Base-by-base conservation (phyloP, 116 monocot genomes). In the Posidonia oceanica region DNA sequence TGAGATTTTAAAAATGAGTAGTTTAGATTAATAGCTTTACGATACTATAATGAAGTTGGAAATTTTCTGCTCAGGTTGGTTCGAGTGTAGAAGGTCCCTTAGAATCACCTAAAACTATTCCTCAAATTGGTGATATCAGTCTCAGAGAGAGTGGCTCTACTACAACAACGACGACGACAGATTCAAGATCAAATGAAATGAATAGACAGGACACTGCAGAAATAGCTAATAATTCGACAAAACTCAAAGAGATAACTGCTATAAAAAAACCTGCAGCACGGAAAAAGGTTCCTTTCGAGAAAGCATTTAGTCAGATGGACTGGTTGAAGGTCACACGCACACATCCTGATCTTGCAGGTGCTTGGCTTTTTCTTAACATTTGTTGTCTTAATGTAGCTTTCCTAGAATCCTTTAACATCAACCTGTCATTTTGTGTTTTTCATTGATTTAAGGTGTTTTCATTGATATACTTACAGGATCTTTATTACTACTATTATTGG, bases 271-370 rank as follows among this genome's bases (percentile, higher is more conserved):
- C 89, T 60, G 58, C 67, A 21, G 79, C 61, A 10, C 75, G 98
- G 75, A 77, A 90, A 38, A 98, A 98, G 70, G 98, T 98, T 68
- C 98, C 98, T 23, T 98, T 98, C 71, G 98, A 98, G 69, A 98
- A 93, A 73, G 98, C 93, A 14, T 86, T 85, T 71, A 93, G 98
- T 78, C 98, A 84, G 71, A 98, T n/a, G n/a, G n/a, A n/a, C 65
- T 98, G 98, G 98, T 61, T 98, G 59, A 93, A 93, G 72, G 75
- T 93, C 68, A 93, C 90, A 64, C 80, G 77, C 20, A 93, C 86
- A 52, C 69, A 90, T 82, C 93, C 90, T 74, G 98, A 98, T 71
- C 90, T 98, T 78, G 98, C 98, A 81, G 98, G 98, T 98, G 21
- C 29, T 0, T 52, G 17, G 17, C 58, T 58, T 58, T 58, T 48